Base-by-base conservation (phyloP, 495 filamentous ascomycete species). In the Sphaerosporella brunnea region DNA sequence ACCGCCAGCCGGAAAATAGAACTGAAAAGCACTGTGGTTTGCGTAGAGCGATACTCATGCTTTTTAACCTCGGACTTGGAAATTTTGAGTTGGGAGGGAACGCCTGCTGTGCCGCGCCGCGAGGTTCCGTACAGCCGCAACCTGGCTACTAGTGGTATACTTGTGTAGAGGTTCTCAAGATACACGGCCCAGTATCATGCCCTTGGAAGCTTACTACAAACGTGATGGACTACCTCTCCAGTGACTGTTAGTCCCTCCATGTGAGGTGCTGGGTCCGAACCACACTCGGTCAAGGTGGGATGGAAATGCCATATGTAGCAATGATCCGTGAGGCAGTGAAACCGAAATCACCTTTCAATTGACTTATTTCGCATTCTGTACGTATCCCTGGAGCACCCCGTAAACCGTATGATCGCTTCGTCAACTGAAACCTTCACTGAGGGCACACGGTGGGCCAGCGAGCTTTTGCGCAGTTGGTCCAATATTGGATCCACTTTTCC, bases 341-440 rank as follows among this genome's bases (percentile, higher is more conserved):
- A 43, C 23, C 45, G 48, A 24, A 36, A 52, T 19, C 38, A 36
- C 18, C 37, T 21, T 28, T 24, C 15, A 46, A 57, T 57, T 3
- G 48, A 48, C 19, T 53, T 53, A 30, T 35, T 49, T 10, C 34
- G 50, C 49, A 55, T 58, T 20, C 51, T 56, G 34, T 54, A 56
- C 0, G 51, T 56, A 16, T 53, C 42, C 2, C 23, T 7, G 0
- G 47, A 50, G 2, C 23, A 23, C 16, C 50, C 45, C 10, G 48
- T 52, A 43, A 38, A 47, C 2, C 20, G 37, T 1, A 52, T 41
- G 37, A 48, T 52, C 2, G 45, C 45, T 18, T 52, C 51, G 44
- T 52, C 45, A 36, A 52, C 25, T 2, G 36, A 48, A 16, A 52
- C 1, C 13, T 52, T 49, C 1, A 35, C 41, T 1, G 46, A 41